Percentiles rank a stretch among this genome's conserved stretches.
These are phyloP conservation scores for Psilocybe mexicana DNA, from an alignment of 1,284 basidiomycete genomes.

Conservation along the genomic window DNA sequence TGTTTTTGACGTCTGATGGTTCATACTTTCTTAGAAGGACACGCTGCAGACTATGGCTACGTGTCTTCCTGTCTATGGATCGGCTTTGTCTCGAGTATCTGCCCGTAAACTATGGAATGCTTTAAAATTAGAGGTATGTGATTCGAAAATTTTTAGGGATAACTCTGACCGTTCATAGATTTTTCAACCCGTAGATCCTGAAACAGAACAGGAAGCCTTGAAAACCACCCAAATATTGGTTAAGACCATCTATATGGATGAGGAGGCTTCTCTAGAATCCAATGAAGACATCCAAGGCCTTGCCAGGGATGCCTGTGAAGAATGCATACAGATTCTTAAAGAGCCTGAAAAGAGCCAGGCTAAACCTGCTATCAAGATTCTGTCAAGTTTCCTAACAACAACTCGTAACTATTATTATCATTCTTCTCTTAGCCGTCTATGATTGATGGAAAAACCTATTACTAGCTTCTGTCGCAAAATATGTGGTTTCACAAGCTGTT, in stretches of 20 bases:
- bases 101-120: constrained; percentile 84
- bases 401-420: constrained; percentile 56
- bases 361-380: constrained; percentile 77
- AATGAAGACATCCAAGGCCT: constrained; percentile 56
- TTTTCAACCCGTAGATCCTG: constrained; percentile 82
- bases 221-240: constrained; percentile 72
- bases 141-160: neutral
- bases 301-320: constrained; percentile 73
- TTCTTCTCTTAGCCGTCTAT: constrained; percentile 3
- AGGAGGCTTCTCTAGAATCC: constrained; percentile 32
- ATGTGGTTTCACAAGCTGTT: constrained; percentile 65
- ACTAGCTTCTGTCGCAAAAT: constrained; percentile 70
- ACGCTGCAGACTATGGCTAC: constrained; percentile 73
- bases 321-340: constrained; percentile 76
- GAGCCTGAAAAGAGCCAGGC: constrained; percentile 94
- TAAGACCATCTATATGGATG: constrained; percentile 63
- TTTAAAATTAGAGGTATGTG: constrained; percentile 79
- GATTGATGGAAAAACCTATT: constrained; percentile 1
- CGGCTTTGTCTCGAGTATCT: constrained; percentile 56
- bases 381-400: constrained; percentile 75
- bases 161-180: constrained; percentile 52
- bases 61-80: constrained; percentile 85
- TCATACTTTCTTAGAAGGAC: constrained; percentile 60
- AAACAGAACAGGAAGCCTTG: constrained; percentile 75
- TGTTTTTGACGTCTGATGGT: neutral